Base-by-base conservation (phyloP, 805 yeast species). In the Candida koratica region DNA sequence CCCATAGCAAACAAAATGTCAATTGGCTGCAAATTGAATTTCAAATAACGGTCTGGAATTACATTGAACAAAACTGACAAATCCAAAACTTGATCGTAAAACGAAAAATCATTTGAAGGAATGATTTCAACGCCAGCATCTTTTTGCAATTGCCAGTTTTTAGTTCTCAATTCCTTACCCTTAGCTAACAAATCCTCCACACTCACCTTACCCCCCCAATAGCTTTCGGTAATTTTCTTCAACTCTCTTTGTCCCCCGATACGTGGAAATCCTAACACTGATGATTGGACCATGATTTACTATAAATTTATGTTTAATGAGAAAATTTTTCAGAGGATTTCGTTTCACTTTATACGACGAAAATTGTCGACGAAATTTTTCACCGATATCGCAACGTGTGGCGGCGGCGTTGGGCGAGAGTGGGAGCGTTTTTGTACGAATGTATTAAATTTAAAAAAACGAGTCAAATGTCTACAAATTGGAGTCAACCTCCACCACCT, bases 231-330 rank as follows among this genome's bases (percentile, higher is more conserved):
- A 69, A 87, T 86, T 74, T 93, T 93, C 77, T 93, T 93, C 70
- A 93, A 82, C 77, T 93, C 98, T 81, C 98, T 93, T 77, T 88
- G 88, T 58, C 96, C 93, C 61, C 98, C 98, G 62, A 90, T 93
- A 78, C 98, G 93, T 74, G 98, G 98, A 93, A 93, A 93, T 69
- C 98, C 98, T 73, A 93, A 80, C 57, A 93, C 94, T 62, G 96
- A 80, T 49, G 97, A 90, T 71, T 82, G 82, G 71, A 90, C 97
- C 97, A 90, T 90, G 58, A 43, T n/a, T n/a, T n/a, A n/a, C n/a
- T n/a, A n/a, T n/a, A n/a, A n/a, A n/a, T n/a, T n/a, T n/a, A n/a
- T n/a, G n/a, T n/a, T n/a, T n/a, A n/a, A n/a, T n/a, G n/a, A n/a
- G n/a, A n/a, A n/a, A n/a, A n/a, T n/a, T n/a, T n/a, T n/a, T n/a